Evolutionary conservation across 805 yeast species (phyloP).

Genomic region (Saccharomycopsis olivae): DNA sequence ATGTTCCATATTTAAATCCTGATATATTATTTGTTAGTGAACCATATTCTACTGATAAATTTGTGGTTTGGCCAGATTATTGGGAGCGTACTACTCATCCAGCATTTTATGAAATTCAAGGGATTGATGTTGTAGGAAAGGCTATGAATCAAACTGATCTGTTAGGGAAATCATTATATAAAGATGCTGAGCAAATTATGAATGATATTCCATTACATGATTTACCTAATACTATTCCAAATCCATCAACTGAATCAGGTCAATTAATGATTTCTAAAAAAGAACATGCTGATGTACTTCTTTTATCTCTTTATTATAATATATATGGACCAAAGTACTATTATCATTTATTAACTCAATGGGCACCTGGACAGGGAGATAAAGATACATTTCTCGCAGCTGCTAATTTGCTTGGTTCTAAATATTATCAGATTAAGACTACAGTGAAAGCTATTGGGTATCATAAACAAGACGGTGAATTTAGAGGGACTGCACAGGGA

Average conservation of each 20-base stretch:
- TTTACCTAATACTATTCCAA: slow-evolving; percentile 52
- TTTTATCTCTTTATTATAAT: slow-evolving; percentile 56
- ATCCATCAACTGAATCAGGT: slow-evolving; percentile 63
- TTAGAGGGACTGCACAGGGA: slow-evolving; percentile 17
- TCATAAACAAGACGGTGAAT: slow-evolving; percentile 16
- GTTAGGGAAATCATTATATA: slow-evolving; percentile 19
- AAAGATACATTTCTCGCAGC: slow-evolving; percentile 70
- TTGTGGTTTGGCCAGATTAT: slow-evolving; percentile 59
- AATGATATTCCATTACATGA: slow-evolving; percentile 42
- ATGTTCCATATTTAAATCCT: slow-evolving; percentile 57
- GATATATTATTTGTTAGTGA: slow-evolving; percentile 37
- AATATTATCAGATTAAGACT: slow-evolving; percentile 42
- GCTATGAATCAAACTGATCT: slow-evolving; percentile 5
- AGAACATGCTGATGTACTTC: slow-evolving; percentile 45
- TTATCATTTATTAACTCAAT: slow-evolving; percentile 61
- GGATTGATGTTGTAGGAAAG: slow-evolving; percentile 18
- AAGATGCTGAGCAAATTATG: slow-evolving; percentile 16
- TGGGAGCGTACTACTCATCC: slow-evolving; percentile 66
- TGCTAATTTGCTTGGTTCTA: slow-evolving; percentile 38
- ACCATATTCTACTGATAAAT: slow-evolving; percentile 31
- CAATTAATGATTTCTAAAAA: slow-evolving; percentile 53
- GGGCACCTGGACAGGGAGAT: slow-evolving; percentile 72
- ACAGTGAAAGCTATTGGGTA: slow-evolving; percentile 31
- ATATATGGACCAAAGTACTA: slow-evolving; percentile 55
- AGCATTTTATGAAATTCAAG: slow-evolving; percentile 43